Conservation (phyloP, 305 asterid genomes). For the Ajuga reptans region DNA sequence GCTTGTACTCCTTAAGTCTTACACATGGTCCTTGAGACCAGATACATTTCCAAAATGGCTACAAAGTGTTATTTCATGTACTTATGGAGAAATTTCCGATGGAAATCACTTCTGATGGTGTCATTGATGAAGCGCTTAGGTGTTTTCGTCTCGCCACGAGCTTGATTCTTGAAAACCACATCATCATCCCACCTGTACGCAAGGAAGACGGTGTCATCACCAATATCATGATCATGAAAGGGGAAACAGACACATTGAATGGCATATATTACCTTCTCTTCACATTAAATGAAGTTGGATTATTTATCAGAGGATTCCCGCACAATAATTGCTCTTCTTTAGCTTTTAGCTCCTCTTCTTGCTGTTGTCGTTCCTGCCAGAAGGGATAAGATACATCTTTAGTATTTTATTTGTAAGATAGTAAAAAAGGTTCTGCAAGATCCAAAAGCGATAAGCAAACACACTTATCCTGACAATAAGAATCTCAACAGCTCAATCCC, state of each 20-base stretch:
- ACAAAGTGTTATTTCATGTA: constrained; percentile 39
- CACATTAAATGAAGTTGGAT: constrained; percentile 62
- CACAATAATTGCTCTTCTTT: constrained; percentile 74
- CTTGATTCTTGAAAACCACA: constrained; percentile 94
- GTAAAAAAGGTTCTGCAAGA: neutral
- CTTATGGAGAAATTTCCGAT: constrained; percentile 55
- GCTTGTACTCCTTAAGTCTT: neutral
- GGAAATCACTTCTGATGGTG: constrained; percentile 88
- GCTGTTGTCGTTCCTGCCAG: constrained; percentile 55
- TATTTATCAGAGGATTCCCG: constrained; percentile 79
- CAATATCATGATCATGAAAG: neutral
- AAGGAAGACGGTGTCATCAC: neutral
- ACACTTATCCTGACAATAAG: neutral
- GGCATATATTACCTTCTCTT: constrained; percentile 63
- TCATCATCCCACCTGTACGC: constrained; percentile 87
- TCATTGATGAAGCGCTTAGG: constrained; percentile 84
- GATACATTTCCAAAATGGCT: neutral
- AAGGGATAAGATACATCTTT: constrained; percentile 9
- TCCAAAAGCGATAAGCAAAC: neutral
- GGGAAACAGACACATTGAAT: neutral
- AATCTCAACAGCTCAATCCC: neutral
- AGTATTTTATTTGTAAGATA: neutral
- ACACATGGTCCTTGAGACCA: neutral
- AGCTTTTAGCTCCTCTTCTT: constrained; percentile 75
- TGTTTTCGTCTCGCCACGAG: constrained; percentile 67